phyloP scores from a whole-genome alignment of 345 rosid genomes.

The Eucalyptus curtisii region DNA sequence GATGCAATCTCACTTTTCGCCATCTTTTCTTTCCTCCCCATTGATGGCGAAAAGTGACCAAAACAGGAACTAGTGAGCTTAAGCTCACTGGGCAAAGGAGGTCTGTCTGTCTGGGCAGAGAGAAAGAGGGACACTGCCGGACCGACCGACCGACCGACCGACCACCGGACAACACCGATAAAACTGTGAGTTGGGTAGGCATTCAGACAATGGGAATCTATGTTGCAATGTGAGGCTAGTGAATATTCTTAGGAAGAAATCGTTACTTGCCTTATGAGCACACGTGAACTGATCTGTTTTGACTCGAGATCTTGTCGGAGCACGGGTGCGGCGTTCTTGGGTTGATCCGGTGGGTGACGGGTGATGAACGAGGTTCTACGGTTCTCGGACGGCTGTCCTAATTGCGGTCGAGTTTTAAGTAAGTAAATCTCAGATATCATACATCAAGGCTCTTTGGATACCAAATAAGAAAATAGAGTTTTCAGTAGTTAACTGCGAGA shows the following conservation, averaged over 20 bases:
- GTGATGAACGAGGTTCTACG: accelerated
- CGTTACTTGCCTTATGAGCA: neutral
- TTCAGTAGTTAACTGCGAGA: neutral
- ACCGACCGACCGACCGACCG: neutral
- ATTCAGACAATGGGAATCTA: neutral
- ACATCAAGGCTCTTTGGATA: neutral
- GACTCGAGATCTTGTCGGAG: neutral
- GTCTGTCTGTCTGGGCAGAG: no score
- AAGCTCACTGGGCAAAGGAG: neutral
- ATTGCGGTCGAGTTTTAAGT: neutral
- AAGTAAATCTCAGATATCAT: neutral
- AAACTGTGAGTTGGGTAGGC: neutral
- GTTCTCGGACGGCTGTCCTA: neutral
- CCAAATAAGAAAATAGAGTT: neutral
- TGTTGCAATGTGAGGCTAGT: neutral
- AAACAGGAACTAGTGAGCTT: neutral
- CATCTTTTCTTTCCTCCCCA: neutral
- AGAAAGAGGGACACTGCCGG: neutral
- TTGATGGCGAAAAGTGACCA: slow-evolving; percentile 14
- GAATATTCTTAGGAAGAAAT: neutral
- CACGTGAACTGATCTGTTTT: neutral
- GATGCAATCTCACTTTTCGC: slow-evolving; percentile 15
- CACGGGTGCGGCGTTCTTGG: neutral
- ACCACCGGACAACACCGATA: neutral
- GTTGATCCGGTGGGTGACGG: neutral